Evolutionary conservation across 1,284 basidiomycete species (phyloP).

Genomic region (Mycena sp.): DNA sequence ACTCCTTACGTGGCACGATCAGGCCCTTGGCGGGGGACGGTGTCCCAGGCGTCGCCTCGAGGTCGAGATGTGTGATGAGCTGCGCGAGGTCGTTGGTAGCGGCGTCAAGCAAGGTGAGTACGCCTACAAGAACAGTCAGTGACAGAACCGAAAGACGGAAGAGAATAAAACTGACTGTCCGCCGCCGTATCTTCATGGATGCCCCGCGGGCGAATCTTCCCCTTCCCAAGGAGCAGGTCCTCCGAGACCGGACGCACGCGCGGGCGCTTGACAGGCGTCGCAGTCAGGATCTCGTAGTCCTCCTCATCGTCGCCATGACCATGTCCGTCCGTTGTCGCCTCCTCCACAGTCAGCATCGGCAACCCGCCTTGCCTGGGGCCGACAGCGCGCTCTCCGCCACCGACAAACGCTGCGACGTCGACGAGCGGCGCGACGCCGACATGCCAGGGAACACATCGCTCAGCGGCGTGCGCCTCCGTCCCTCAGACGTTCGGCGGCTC

Average conservation of each 20-base stretch:
- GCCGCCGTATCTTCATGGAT: conserved; percentile 58
- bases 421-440: conserved; percentile 21
- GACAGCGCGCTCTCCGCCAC: conserved; percentile 19
- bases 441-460: conserved; percentile 59
- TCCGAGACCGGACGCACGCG: conserved; percentile 72
- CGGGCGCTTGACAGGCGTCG: conserved; percentile 62
- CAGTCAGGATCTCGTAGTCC: conserved; percentile 25
- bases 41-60: conserved; percentile 72
- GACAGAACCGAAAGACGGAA: not conserved
- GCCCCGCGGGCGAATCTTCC: conserved; percentile 54
- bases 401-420: conserved; percentile 21
- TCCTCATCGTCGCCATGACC: conserved; percentile 33
- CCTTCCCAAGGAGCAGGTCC: conserved; percentile 55
- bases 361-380: conserved; percentile 34
- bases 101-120: conserved; percentile 75
- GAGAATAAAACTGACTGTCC: conserved; percentile 48
- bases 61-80: conserved; percentile 76
- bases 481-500: conserved; percentile 46
- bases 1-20: conserved; percentile 16
- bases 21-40: conserved; percentile 31
- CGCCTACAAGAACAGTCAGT: conserved; percentile 54
- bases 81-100: conserved; percentile 81
- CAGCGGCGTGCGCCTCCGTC: conserved; percentile 56
- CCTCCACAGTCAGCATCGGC: conserved; percentile 60
- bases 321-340: conserved; percentile 62